Percentiles rank a stretch among this genome's conserved stretches.
phyloP scores from a whole-genome alignment of 495 filamentous ascomycete genomes.

The Mytilinidion resinicola region DNA sequence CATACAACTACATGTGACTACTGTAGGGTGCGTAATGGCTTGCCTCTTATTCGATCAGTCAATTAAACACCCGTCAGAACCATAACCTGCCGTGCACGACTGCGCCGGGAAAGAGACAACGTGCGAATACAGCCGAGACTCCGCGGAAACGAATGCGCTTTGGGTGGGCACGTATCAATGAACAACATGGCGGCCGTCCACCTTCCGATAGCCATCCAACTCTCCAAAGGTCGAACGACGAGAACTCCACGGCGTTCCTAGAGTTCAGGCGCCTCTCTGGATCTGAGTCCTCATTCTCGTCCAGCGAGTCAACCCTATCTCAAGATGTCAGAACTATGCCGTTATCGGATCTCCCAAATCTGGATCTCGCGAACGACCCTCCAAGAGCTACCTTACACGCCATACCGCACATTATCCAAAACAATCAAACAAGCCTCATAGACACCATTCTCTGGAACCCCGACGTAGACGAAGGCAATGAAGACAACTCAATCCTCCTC shows the following conservation, averaged over 20 bases:
- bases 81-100: background rate
- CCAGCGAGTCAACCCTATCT: too few relatives aligned
- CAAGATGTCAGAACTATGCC: too few relatives aligned
- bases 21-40: background rate
- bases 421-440: background rate
- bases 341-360: too few relatives aligned
- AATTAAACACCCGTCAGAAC: background rate
- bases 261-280: background rate
- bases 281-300: background rate
- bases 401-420: background rate
- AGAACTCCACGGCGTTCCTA: background rate
- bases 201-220: background rate
- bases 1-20: background rate
- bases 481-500: background rate
- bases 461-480: background rate
- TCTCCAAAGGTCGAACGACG: background rate
- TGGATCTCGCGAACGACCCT: too few relatives aligned
- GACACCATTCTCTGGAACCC: background rate
- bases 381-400: too few relatives aligned
- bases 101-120: background rate
- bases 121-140: background rate
- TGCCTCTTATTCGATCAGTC: background rate
- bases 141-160: background rate
- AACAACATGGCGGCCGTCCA: background rate
- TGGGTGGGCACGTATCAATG: background rate